Conservation (phyloP, 768 basidiomycete species). For the Kwoniella newhampshirensis region DNA sequence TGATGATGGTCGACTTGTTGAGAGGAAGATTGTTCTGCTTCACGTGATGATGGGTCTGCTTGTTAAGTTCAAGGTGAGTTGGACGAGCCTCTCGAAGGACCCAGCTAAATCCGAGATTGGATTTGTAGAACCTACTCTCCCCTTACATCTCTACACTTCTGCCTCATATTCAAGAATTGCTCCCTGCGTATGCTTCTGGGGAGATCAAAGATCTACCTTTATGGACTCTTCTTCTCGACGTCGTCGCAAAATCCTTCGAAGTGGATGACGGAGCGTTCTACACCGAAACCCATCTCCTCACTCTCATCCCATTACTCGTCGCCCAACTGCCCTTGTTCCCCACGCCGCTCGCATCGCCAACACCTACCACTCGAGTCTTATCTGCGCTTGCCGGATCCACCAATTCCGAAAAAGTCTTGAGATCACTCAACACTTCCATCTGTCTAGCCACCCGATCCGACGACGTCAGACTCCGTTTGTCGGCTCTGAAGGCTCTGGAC, state of each 20-base stretch:
- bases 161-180: constrained; percentile 64
- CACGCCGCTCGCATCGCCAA: constrained; percentile 25
- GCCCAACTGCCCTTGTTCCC: constrained; percentile 65
- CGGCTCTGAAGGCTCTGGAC: constrained; percentile 67
- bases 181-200: constrained; percentile 59
- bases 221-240: constrained; percentile 66
- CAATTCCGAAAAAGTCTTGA: constrained; percentile 66
- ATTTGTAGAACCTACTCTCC: constrained; percentile 64
- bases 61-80: constrained; percentile 79
- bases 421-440: constrained; percentile 74
- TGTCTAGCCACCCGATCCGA: constrained; percentile 90
- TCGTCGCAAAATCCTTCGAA: constrained; percentile 67
- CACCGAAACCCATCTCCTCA: constrained; percentile 75
- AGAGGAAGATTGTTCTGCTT: constrained; percentile 70
- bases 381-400: constrained; percentile 61
- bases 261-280: constrained; percentile 88
- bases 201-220: constrained; percentile 56
- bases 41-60: constrained; percentile 71
- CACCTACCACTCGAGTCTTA: constrained; percentile 53
- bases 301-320: constrained; percentile 59
- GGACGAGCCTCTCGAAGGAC: too few species aligned
- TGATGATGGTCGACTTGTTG: constrained; percentile 50
- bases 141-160: constrained; percentile 83
- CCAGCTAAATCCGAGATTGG: too few species aligned
- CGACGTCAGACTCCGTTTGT: constrained; percentile 65